These are phyloP conservation scores for Phytophthora fragariaefolia DNA, from an alignment of 352 stramenopile species.

Conservation along the genomic window DNA sequence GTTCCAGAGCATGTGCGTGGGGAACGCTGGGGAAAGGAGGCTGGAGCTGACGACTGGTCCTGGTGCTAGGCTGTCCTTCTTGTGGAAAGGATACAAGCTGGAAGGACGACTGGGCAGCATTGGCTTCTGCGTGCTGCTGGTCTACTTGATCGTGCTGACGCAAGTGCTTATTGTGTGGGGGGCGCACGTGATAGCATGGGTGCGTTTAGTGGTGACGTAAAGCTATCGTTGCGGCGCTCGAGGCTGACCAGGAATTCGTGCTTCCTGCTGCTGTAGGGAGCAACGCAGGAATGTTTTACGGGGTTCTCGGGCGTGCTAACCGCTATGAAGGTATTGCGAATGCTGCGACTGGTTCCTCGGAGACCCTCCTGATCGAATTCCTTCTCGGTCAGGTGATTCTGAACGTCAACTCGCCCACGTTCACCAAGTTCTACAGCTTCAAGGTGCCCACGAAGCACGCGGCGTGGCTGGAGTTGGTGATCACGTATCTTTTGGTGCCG, in stretches of 20 bases:
- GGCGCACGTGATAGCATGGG: conserved; percentile 39
- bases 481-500: conserved; percentile 85
- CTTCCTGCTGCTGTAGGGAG: conserved; percentile 30
- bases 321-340: conserved; percentile 87
- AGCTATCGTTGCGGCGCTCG: neutral
- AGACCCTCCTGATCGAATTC: too few relatives aligned
- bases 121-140: conserved; percentile 56
- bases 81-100: conserved; percentile 88
- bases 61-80: conserved; percentile 72
- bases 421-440: conserved; percentile 72
- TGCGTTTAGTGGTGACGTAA: conserved; percentile 7
- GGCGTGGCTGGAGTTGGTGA: conserved; percentile 87
- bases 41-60: conserved; percentile 20
- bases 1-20: conserved; percentile 90
- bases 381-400: conserved; percentile 71
- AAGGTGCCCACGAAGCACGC: conserved; percentile 87
- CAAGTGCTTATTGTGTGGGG: conserved; percentile 65
- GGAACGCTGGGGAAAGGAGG: neutral
- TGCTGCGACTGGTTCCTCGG: too few relatives aligned
- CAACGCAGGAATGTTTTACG: conserved; percentile 67
- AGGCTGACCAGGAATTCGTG: neutral
- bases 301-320: conserved; percentile 85
- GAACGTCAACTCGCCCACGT: conserved; percentile 74
- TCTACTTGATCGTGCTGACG: conserved; percentile 64
- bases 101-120: conserved; percentile 60